Evolutionary conservation across 345 rosid genomes (phyloP).

Genomic region (Salix exigua): DNA sequence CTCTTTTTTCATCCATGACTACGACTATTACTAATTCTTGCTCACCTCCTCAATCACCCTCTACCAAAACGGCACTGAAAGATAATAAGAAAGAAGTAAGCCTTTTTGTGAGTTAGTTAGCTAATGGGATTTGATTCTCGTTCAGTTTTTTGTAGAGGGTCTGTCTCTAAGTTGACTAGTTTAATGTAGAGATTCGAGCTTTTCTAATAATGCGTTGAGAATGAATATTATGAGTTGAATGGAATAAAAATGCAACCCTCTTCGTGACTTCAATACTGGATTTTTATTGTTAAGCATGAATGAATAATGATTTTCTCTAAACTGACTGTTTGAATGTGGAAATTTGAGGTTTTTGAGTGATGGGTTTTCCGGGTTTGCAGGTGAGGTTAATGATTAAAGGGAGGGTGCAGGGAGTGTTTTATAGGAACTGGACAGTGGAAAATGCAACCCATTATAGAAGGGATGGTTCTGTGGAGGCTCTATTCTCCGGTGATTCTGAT

Average conservation of each 20-base stretch:
- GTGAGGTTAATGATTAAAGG: constrained; percentile 71
- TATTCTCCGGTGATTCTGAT: constrained; percentile 62
- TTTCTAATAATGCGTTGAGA: not conserved
- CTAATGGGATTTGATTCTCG: not conserved
- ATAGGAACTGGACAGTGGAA: constrained; percentile 81
- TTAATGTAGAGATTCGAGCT: not conserved
- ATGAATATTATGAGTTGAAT: not conserved
- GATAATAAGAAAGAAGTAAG: not conserved
- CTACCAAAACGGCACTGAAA: constrained; percentile 46
- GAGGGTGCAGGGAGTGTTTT: constrained; percentile 87
- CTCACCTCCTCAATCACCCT: constrained; percentile 31
- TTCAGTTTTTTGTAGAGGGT: not conserved
- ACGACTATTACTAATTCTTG: constrained; percentile 43
- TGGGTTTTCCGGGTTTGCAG: constrained; percentile 34
- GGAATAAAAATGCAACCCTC: not conserved
- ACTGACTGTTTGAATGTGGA: not conserved
- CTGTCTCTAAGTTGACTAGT: not conserved
- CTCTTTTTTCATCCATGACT: constrained; percentile 41
- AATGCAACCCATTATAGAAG: constrained; percentile 65
- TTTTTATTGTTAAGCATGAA: not conserved
- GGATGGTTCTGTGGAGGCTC: constrained; percentile 87
- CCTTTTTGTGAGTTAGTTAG: not conserved
- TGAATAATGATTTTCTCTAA: not conserved
- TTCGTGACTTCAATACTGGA: not conserved
- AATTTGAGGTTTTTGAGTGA: not conserved